phyloP scores from a whole-genome alignment of 345 rosid species.

The Alliaria petiolata region DNA sequence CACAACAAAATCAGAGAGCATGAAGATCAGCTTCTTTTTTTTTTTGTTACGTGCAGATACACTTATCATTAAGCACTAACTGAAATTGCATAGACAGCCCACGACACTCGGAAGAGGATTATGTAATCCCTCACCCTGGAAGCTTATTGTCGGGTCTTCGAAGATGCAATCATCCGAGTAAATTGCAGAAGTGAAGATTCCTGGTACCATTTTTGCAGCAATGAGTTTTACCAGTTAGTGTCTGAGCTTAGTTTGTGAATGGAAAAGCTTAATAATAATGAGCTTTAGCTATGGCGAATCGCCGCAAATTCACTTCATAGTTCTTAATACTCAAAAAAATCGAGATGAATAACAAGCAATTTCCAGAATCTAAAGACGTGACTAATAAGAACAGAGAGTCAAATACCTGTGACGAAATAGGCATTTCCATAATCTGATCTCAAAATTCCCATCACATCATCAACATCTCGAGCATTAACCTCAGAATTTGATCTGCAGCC shows the following conservation, averaged over 20 bases:
- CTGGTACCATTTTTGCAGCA: constrained; percentile 34
- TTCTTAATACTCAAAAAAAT: neutral
- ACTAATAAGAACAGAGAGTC: neutral
- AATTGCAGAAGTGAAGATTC: constrained; percentile 58
- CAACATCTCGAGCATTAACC: constrained; percentile 38
- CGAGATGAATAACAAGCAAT: neutral
- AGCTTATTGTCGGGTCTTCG: constrained; percentile 91
- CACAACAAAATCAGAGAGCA: neutral
- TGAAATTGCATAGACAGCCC: neutral
- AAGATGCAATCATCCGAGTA: constrained; percentile 72
- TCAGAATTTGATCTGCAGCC: constrained; percentile 30
- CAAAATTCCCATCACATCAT: constrained; percentile 53
- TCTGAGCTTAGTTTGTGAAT: neutral
- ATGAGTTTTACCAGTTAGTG: neutral
- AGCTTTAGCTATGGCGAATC: neutral
- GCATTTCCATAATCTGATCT: constrained; percentile 68
- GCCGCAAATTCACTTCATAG: neutral
- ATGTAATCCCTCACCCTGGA: constrained; percentile 48
- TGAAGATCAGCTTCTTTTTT: constrained; percentile 1
- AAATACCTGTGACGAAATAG: constrained; percentile 79
- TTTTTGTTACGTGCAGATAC: too few relatives aligned
- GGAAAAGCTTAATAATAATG: too few relatives aligned
- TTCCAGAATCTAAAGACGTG: neutral
- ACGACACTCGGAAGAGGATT: neutral
- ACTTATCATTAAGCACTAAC: neutral